A percentile compares a stretch with the other conserved stretches of the same genome.
Conservation (phyloP, 192 early-diverging fungal species). For the Diversispora epigaea region DNA sequence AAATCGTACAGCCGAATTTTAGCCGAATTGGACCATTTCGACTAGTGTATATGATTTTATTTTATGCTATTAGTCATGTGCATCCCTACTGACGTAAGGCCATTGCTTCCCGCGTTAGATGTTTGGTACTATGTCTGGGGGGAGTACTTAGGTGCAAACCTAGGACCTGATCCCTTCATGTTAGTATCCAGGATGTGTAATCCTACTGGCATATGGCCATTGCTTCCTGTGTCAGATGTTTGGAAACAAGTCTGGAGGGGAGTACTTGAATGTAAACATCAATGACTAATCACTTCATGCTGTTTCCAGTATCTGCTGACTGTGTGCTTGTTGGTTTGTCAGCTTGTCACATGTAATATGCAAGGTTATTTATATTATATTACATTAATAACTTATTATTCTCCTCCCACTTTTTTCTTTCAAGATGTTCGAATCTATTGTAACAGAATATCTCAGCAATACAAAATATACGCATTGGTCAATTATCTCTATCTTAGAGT, state of each 20-base stretch:
- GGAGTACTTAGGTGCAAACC: slow-evolving; percentile 1
- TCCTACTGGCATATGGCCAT: slow-evolving; percentile 24
- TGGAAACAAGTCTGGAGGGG: slow-evolving; percentile 22
- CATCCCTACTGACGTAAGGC: slow-evolving; percentile 16
- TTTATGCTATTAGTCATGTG: slow-evolving; percentile 29
- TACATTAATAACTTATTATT: too few species aligned
- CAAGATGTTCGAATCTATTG: slow-evolving; percentile 16
- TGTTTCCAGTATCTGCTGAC: slow-evolving; percentile 36
- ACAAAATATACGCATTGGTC: slow-evolving; percentile 24
- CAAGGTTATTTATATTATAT: not conserved
- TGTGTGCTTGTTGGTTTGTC: slow-evolving; percentile 17
- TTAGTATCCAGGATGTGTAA: slow-evolving; percentile 20
- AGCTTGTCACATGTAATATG: slow-evolving; percentile 22
- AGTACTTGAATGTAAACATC: slow-evolving; percentile 11
- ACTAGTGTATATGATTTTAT: slow-evolving; percentile 24
- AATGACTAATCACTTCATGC: slow-evolving; percentile 20
- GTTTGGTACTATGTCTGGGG: slow-evolving; percentile 6
- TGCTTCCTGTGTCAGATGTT: slow-evolving; percentile 24
- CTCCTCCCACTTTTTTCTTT: slow-evolving; percentile 1
- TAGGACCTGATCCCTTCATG: slow-evolving; percentile 29
- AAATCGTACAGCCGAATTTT: too few species aligned
- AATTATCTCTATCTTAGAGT: slow-evolving; percentile 33
- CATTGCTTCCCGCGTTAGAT: slow-evolving; percentile 15
- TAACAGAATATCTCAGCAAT: slow-evolving; percentile 23
- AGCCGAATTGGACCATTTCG: too few species aligned